Conservation (phyloP, 108 stramenopile genomes). For the Nitzschia sp. region DNA sequence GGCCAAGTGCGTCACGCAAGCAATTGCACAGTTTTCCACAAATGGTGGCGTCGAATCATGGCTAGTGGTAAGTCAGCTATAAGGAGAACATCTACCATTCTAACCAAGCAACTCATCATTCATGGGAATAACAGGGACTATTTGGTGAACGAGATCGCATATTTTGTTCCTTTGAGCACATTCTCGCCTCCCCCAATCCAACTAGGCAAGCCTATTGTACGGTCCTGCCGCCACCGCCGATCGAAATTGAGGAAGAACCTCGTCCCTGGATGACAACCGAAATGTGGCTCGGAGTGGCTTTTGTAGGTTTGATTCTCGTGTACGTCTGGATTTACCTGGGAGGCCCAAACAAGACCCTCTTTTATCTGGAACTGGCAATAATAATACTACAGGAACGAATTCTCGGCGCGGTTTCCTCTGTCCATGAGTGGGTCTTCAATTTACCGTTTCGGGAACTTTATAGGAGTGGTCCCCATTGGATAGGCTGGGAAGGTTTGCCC, state of each 20-base stretch:
- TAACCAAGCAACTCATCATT: not conserved
- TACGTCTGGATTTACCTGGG: not conserved
- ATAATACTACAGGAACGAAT: not conserved
- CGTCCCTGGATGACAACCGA: not conserved
- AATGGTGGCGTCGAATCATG: not conserved
- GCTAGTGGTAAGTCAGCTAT: not conserved
- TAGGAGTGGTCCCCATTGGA: conserved; percentile 51
- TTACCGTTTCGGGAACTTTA: conserved; percentile 60
- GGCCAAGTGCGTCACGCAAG: conserved; percentile 15
- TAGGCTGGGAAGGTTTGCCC: conserved; percentile 66
- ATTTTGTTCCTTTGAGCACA: conserved; percentile 29
- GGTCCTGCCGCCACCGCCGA: not conserved
- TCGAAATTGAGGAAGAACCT: not conserved
- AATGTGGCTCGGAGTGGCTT: not conserved
- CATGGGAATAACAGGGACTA: conserved; percentile 7
- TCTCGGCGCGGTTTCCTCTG: not conserved
- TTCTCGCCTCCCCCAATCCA: conserved; percentile 12
- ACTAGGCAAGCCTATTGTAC: not conserved
- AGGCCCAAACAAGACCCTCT: not conserved
- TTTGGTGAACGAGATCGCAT: conserved; percentile 26
- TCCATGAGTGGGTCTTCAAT: conserved; percentile 26
- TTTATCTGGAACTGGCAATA: not conserved
- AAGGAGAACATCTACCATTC: no score
- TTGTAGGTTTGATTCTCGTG: not conserved
- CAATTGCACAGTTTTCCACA: not conserved